Percentiles rank a stretch among this genome's conserved stretches.
Evolutionary conservation across 805 yeast species (phyloP).

Genomic region (Cyberlindnera japonica): DNA sequence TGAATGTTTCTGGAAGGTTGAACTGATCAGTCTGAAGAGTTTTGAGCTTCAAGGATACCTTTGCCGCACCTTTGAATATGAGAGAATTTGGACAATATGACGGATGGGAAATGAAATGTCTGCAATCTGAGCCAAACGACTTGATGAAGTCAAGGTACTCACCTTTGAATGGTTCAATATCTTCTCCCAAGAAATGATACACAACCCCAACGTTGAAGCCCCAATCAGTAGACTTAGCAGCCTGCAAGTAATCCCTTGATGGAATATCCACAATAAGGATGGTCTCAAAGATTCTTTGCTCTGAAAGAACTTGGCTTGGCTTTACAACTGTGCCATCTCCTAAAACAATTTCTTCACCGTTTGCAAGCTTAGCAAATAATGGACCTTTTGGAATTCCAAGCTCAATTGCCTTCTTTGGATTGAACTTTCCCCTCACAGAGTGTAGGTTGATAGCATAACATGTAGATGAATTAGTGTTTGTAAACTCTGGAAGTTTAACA

Average conservation of each 20-base stretch:
- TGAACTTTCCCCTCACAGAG: slow-evolving; percentile 75
- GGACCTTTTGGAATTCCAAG: slow-evolving; percentile 69
- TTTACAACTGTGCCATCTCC: slow-evolving; percentile 54
- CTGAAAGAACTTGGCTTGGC: slow-evolving; percentile 73
- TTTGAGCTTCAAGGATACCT: slow-evolving; percentile 53
- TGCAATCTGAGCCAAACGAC: slow-evolving; percentile 46
- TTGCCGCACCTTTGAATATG: slow-evolving; percentile 53
- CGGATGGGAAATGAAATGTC: slow-evolving; percentile 75
- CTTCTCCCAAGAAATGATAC: slow-evolving; percentile 74
- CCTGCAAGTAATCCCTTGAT: slow-evolving; percentile 38
- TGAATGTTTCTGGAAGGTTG: slow-evolving; percentile 35
- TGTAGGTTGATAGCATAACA: slow-evolving; percentile 65
- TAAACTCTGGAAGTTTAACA: slow-evolving; percentile 31
- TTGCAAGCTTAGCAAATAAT: slow-evolving; percentile 53
- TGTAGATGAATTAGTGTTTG: slow-evolving; percentile 38
- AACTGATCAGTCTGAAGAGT: slow-evolving; percentile 42
- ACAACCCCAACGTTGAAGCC: slow-evolving; percentile 45
- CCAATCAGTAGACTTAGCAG: slow-evolving; percentile 31
- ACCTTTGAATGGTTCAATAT: slow-evolving; percentile 43
- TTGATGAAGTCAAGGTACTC: slow-evolving; percentile 48
- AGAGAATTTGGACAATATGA: slow-evolving; percentile 57
- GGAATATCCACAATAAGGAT: slow-evolving; percentile 77
- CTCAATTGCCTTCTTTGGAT: slow-evolving; percentile 56
- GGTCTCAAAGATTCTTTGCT: slow-evolving; percentile 53
- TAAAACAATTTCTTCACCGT: slow-evolving; percentile 54